Conservation (phyloP, 352 stramenopile genomes). For the Pythium pyrilobum region DNA sequence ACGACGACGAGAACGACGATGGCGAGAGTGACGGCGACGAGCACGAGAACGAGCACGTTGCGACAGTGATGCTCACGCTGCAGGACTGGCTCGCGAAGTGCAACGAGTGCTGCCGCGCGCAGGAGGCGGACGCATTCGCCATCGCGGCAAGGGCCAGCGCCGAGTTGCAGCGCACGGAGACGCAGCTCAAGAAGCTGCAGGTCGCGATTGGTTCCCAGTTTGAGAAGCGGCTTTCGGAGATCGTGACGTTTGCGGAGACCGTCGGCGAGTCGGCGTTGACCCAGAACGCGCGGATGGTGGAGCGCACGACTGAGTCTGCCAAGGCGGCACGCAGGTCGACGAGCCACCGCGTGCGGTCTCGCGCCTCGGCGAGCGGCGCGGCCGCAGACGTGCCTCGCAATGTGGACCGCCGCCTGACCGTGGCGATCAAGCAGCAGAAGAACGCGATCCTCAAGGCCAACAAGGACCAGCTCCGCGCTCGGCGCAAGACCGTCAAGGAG, state of each 20-base stretch:
- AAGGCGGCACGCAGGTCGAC: slow-evolving; percentile 4
- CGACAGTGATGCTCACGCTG: slow-evolving; percentile 37
- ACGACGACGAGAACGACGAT: slow-evolving; percentile 19
- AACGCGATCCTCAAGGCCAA: slow-evolving; percentile 41
- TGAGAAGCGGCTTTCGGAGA: slow-evolving; percentile 43
- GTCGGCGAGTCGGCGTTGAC: slow-evolving; percentile 14
- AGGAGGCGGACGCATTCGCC: slow-evolving; percentile 30
- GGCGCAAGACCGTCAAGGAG: slow-evolving; percentile 35
- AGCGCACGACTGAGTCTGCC: slow-evolving; percentile 6
- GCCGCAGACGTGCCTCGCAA: not conserved
- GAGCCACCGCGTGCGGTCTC: not conserved
- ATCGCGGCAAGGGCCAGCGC: slow-evolving; percentile 32
- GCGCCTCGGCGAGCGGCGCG: not conserved
- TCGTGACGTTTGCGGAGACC: slow-evolving; percentile 27
- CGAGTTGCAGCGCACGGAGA: slow-evolving; percentile 50
- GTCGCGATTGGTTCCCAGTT: slow-evolving; percentile 54
- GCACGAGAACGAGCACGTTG: slow-evolving; percentile 16
- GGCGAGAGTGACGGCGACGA: slow-evolving; percentile 10
- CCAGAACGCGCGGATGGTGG: slow-evolving; percentile 10
- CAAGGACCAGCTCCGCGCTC: slow-evolving; percentile 32
- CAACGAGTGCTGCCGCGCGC: slow-evolving; percentile 38
- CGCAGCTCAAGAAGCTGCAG: slow-evolving; percentile 52
- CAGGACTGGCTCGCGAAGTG: slow-evolving; percentile 60
- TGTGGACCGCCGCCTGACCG: slow-evolving; percentile 26
- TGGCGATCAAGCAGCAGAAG: slow-evolving; percentile 55